phyloP scores from a whole-genome alignment of 805 yeast species.

The Ogataea siamensis region DNA sequence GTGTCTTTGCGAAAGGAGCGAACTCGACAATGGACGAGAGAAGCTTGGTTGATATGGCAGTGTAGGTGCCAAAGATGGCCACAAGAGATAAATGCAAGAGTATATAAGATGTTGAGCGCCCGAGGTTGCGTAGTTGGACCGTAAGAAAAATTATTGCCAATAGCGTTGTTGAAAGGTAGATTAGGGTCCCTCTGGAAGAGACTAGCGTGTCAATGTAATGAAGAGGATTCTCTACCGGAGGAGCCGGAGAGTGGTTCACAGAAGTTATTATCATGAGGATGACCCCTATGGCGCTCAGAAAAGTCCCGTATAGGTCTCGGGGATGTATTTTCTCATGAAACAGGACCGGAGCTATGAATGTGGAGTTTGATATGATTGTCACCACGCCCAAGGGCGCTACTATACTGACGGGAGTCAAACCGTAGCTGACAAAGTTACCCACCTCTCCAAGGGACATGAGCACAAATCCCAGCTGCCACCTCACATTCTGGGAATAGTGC shows the following conservation, averaged over 20 bases:
- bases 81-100: conserved; percentile 36
- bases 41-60: conserved; percentile 45
- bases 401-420: conserved; percentile 45
- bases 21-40: conserved; percentile 35
- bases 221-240: conserved; percentile 27
- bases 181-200: conserved; percentile 23
- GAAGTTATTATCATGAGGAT: conserved; percentile 40
- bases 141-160: conserved; percentile 16
- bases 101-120: conserved; percentile 18
- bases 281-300: conserved; percentile 42
- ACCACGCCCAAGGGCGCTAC: conserved; percentile 52
- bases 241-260: conserved; percentile 20
- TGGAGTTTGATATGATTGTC: conserved; percentile 45
- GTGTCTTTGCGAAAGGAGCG: conserved; percentile 23
- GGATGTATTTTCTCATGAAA: conserved; percentile 39
- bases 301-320: conserved; percentile 39
- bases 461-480: conserved; percentile 43
- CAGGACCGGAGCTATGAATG: conserved; percentile 44
- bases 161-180: conserved; percentile 30
- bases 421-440: conserved; percentile 48
- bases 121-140: conserved; percentile 7
- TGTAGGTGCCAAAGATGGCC: conserved; percentile 46
- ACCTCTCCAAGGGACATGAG: conserved; percentile 45
- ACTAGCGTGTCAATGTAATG: conserved; percentile 29
- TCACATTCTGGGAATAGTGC: conserved; percentile 16